phyloP scores from a whole-genome alignment of 768 basidiomycete genomes.

The Sporobolomyces phaffii region DNA sequence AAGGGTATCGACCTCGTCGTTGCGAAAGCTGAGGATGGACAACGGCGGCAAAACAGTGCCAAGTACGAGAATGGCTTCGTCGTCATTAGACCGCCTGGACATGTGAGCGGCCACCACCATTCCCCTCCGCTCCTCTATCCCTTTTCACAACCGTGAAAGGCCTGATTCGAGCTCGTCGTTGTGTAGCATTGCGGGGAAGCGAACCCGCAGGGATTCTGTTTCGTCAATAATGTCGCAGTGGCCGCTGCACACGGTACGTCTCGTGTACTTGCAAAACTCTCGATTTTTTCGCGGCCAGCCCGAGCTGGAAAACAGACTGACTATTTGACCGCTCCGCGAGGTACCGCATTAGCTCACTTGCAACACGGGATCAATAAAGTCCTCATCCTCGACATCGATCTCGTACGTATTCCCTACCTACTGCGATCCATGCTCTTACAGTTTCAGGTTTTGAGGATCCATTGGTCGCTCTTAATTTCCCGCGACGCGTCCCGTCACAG shows the following conservation, averaged over 20 bases:
- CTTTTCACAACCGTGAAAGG: too few species aligned
- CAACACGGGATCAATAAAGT: constrained; percentile 69
- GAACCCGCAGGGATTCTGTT: constrained; percentile 86
- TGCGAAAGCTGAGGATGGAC: background rate
- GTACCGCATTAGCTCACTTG: constrained; percentile 87
- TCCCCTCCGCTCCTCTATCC: too few species aligned
- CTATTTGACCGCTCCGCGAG: too few species aligned
- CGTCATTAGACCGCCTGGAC: constrained; percentile 76
- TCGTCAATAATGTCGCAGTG: constrained; percentile 86
- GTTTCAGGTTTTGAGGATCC: too few species aligned
- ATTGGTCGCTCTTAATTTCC: background rate
- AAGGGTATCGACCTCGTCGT: constrained; percentile 72
- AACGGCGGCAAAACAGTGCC: background rate
- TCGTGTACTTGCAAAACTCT: too few species aligned
- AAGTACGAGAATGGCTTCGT: constrained; percentile 60
- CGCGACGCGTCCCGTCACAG: too few species aligned
- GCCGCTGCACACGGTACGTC: constrained; percentile 78
- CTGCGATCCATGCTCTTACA: background rate
- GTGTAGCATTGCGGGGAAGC: constrained; percentile 79
- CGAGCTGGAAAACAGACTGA: too few species aligned
- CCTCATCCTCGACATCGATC: constrained; percentile 84
- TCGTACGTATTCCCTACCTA: constrained; percentile 43
- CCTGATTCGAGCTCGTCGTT: too few species aligned
- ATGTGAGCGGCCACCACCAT: too few species aligned
- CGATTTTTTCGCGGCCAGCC: too few species aligned